Percentiles rank a stretch among this genome's conserved stretches.
phyloP scores from a whole-genome alignment of 805 yeast genomes.

The Ascoidea tarda region DNA sequence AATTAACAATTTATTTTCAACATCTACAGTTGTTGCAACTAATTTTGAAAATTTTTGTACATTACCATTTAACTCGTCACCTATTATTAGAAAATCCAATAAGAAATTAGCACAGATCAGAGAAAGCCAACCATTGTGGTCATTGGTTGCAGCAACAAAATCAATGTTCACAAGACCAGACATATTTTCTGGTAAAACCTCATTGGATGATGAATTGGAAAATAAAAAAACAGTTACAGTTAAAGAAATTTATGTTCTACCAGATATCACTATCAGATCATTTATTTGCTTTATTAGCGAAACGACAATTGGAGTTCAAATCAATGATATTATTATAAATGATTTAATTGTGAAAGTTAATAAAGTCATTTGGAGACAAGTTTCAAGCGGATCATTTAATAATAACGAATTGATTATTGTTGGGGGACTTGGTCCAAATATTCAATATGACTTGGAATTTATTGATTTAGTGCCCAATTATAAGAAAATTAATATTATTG shows the following conservation, averaged over 20 bases:
- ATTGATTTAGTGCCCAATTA: constrained; percentile 20
- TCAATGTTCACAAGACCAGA: constrained; percentile 31
- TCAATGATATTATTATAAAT: constrained; percentile 28
- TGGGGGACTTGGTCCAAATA: constrained; percentile 46
- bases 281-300: constrained; percentile 34
- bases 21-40: background rate
- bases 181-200: constrained; percentile 24
- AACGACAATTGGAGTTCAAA: constrained; percentile 33
- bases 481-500: constrained; percentile 21
- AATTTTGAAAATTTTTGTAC: background rate
- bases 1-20: background rate
- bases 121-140: constrained; percentile 34
- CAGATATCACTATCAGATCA: constrained; percentile 10
- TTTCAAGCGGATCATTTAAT: constrained; percentile 31
- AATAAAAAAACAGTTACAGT: constrained; percentile 11
- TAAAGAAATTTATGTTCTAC: background rate
- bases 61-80: background rate
- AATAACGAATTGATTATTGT: constrained; percentile 38
- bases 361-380: constrained; percentile 60
- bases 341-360: constrained; percentile 35
- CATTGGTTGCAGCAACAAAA: constrained; percentile 32
- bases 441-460: constrained; percentile 44
- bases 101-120: background rate
- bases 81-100: background rate
- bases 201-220: constrained; percentile 8